Conservation (phyloP, 2,329 filamentous ascomycete species). For the Aspergillus cejpii region DNA sequence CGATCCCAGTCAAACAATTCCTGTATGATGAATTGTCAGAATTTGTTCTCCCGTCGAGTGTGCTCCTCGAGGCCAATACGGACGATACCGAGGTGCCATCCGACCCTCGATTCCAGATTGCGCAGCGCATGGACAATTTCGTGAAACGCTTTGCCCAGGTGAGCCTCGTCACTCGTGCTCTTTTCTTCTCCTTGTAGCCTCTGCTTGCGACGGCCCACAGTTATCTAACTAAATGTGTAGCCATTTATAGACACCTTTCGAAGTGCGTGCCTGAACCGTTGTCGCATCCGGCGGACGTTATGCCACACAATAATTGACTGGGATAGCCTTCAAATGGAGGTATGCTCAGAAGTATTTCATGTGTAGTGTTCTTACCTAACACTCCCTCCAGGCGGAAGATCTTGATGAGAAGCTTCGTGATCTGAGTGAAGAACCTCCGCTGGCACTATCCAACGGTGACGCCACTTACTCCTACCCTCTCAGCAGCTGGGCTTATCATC, state of each 20-base stretch:
- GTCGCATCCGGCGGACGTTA: constrained; percentile 80
- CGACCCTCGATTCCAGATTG: constrained; percentile 66
- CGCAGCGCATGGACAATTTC: constrained; percentile 66
- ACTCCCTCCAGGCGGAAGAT: constrained; percentile 51
- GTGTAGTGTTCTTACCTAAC: background rate
- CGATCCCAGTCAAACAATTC: constrained; percentile 63
- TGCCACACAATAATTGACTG: constrained; percentile 76
- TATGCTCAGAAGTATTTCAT: constrained; percentile 26
- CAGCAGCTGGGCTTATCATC: constrained; percentile 81
- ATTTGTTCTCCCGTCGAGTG: constrained; percentile 64
- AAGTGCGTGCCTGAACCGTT: constrained; percentile 81
- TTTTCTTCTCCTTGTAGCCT: background rate
- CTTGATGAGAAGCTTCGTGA: constrained; percentile 62
- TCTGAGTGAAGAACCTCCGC: constrained; percentile 55
- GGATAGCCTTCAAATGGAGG: constrained; percentile 75
- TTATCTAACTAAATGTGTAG: constrained; percentile 39
- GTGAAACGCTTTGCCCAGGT: constrained; percentile 48
- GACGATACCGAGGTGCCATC: constrained; percentile 68
- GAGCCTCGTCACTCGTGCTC: constrained; percentile 6
- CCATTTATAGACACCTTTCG: constrained; percentile 79
- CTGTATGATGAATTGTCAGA: constrained; percentile 76
- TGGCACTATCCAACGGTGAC: constrained; percentile 49
- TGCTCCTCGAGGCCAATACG: constrained; percentile 64
- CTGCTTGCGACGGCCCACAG: background rate
- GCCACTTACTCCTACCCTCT: constrained; percentile 63